phyloP scores from a whole-genome alignment of 148 eudicot genomes.

The Persicaria maculosa region DNA sequence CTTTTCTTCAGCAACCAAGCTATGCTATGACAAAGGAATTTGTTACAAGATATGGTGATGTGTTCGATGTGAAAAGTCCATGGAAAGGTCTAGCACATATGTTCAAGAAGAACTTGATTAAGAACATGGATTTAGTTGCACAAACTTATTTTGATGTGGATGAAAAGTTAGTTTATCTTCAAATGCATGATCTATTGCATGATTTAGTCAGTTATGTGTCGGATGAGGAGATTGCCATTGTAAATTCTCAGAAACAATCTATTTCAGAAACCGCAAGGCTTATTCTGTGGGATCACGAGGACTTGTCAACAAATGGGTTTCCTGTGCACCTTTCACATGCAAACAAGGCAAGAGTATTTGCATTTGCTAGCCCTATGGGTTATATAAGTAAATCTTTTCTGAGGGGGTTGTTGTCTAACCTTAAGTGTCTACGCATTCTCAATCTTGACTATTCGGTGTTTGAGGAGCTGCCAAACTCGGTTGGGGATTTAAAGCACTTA shows the following conservation, averaged over 20 bases:
- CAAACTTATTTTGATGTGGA: background rate
- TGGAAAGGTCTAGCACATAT: background rate
- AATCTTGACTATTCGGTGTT: too few species aligned
- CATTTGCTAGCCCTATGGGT: background rate
- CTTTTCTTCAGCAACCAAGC: constrained; percentile 7
- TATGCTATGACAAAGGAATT: background rate
- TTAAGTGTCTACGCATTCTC: too few species aligned
- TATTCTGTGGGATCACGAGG: background rate
- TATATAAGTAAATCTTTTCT: background rate
- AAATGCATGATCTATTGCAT: background rate
- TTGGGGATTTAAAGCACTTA: too few species aligned
- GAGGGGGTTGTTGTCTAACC: too few species aligned
- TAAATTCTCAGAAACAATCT: background rate
- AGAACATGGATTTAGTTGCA: background rate
- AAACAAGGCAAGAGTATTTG: background rate
- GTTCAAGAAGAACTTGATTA: background rate
- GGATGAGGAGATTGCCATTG: background rate
- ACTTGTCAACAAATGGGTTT: background rate
- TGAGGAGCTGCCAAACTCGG: too few species aligned
- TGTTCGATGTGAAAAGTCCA: background rate
- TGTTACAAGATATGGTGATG: background rate
- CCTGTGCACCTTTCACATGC: background rate
- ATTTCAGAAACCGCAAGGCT: background rate
- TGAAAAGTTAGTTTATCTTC: background rate
- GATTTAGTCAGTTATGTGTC: background rate